Base-by-base conservation (phyloP, 371 early-diverging fungal genomes). In the Mucor plumbeus region DNA sequence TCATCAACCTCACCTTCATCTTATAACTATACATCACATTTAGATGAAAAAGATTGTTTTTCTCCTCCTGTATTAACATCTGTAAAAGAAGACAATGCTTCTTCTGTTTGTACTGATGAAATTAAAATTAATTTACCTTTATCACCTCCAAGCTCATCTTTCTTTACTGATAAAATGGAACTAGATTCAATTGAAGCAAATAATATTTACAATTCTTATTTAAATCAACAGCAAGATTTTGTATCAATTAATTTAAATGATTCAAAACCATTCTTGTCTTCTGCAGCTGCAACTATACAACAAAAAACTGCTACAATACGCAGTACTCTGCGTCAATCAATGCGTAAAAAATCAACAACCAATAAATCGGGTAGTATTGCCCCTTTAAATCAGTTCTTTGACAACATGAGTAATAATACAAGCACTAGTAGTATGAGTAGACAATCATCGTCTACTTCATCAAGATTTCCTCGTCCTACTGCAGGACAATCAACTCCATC, bases 141-240 rank as follows among this genome's bases (percentile, higher is more conserved):
- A 39, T 74, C 76, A 14, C 80, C 80, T 17, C 58, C 65, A 8
- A 63, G 62, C 4, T 61, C 69, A 10, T 81, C 75, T 19, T 65
- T 79, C n/a, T 79, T 81, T 71, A 70, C 75, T 9, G 82, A 82
- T 61, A 82, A 82, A 34, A 67, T 82, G 66, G 82, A 82, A 56
- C 21, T 82, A 14, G 71, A 79, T 40, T 73, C 77, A 3, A 63
- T 68, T 0, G 79, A 80, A 47, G 76, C 76, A 6, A 61, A 70
- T 13, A 71, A 69, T 1, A 64, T 80, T 7, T 78, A 73, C 43
- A 35, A 71, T 26, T 58, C 70, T n/a, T 79, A 78, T 40, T 48
- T 77, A 65, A 68, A 59, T 15, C 61, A 61, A 13, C 61, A 66
- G 19, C 47, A 35, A 10, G 65, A 53, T 4, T 53, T 41, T 53